These are phyloP conservation scores for Plasmodium coatneyi DNA, from an alignment of 169 alveolate species.

Conservation along the genomic window DNA sequence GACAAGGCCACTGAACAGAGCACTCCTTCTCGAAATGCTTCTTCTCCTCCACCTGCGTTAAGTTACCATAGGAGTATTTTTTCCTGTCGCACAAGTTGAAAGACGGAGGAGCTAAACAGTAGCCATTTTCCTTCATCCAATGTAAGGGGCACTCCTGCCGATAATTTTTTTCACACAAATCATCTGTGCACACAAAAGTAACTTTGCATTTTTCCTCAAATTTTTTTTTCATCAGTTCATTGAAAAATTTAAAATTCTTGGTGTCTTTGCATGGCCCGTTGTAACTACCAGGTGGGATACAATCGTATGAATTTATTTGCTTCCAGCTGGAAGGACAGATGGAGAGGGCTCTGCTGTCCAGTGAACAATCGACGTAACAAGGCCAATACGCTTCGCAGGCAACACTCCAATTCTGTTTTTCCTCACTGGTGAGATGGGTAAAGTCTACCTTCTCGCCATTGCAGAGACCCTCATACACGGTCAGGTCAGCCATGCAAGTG, in stretches of 20 bases:
- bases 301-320: constrained; percentile 42
- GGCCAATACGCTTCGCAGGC: constrained; percentile 76
- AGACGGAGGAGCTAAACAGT: constrained; percentile 60
- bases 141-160: constrained; percentile 50
- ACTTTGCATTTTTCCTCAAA: constrained; percentile 72
- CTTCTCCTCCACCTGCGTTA: constrained; percentile 41
- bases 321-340: constrained; percentile 57
- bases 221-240: constrained; percentile 44
- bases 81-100: constrained; percentile 46
- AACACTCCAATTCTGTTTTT: constrained; percentile 71
- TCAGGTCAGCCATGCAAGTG: constrained; percentile 64
- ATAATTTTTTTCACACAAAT: constrained; percentile 46
- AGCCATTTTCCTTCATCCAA: constrained; percentile 58
- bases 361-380: constrained; percentile 45
- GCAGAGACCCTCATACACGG: constrained; percentile 58
- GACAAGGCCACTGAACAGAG: constrained; percentile 67
- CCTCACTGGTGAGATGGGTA: constrained; percentile 42
- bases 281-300: constrained; percentile 42
- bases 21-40: constrained; percentile 53
- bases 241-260: constrained; percentile 45
- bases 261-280: constrained; percentile 64
- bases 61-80: constrained; percentile 28
- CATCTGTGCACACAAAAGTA: constrained; percentile 21
- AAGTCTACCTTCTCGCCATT: constrained; percentile 30
- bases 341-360: constrained; percentile 5